These are phyloP conservation scores for Nevesoporus exiguus DNA, from an alignment of 768 basidiomycete species.

Conservation along the genomic window DNA sequence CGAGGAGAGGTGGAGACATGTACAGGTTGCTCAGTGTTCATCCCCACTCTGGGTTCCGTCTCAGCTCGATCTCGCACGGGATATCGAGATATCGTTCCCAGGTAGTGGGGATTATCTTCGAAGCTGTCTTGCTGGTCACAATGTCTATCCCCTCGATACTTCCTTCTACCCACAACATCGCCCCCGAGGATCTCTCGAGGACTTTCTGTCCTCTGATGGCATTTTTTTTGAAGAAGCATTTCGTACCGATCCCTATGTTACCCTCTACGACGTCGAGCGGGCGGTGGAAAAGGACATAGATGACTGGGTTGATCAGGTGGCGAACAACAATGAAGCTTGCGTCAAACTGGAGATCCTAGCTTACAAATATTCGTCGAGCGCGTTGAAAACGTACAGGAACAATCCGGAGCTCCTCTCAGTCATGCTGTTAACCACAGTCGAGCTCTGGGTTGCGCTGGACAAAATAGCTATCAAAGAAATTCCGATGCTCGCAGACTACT, in stretches of 20 bases:
- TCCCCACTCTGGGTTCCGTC: slow-evolving; percentile 32
- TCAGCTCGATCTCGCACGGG: slow-evolving; percentile 25
- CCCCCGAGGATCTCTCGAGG: slow-evolving; percentile 11
- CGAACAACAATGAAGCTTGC: slow-evolving; percentile 11
- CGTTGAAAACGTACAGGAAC: slow-evolving; percentile 24
- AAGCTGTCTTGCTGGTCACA: slow-evolving; percentile 8
- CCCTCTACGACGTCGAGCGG: slow-evolving; percentile 38
- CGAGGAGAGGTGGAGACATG: slow-evolving; percentile 34
- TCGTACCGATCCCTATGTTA: slow-evolving; percentile 11
- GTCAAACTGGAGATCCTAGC: slow-evolving; percentile 22
- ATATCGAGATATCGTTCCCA: slow-evolving; percentile 34
- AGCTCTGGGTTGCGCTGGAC: slow-evolving; percentile 40
- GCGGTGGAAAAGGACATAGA: slow-evolving; percentile 32
- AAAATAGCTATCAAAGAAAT: slow-evolving; percentile 15
- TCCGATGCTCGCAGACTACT: slow-evolving; percentile 30
- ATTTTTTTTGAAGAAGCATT: slow-evolving; percentile 11
- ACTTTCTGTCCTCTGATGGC: slow-evolving; percentile 16
- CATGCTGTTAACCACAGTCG: slow-evolving; percentile 39
- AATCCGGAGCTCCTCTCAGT: slow-evolving; percentile 40
- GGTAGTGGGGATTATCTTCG: slow-evolving; percentile 30
- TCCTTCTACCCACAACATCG: slow-evolving; percentile 2
- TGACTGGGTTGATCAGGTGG: slow-evolving; percentile 31
- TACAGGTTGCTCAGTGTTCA: slow-evolving; percentile 26
- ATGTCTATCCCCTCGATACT: neutral
- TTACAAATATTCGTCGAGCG: slow-evolving; percentile 26